Percentiles rank a stretch among this genome's conserved stretches.
Conservation (phyloP, 306 rosid genomes). For the Quercus berberidifolia region DNA sequence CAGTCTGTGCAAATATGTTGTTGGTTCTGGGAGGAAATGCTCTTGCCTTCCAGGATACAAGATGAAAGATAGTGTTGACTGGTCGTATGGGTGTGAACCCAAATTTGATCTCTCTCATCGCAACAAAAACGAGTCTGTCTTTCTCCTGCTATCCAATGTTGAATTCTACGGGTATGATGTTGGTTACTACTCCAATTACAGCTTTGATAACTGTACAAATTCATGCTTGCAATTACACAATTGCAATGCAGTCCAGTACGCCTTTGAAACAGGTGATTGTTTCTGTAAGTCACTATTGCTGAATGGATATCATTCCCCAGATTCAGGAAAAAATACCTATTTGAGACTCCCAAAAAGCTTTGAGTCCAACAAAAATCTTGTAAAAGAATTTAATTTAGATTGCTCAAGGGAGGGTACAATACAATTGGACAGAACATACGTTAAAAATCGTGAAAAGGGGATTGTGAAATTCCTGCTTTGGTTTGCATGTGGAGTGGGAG, state of each 20-base stretch:
- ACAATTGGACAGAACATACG: slow-evolving; percentile 16
- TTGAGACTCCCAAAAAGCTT: slow-evolving; percentile 33
- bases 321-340: slow-evolving; percentile 29
- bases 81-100: slow-evolving; percentile 47
- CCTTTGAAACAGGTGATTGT: neutral
- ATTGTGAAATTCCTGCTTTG: slow-evolving; percentile 26
- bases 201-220: too few species aligned
- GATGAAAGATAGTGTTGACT: neutral
- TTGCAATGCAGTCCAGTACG: slow-evolving; percentile 40
- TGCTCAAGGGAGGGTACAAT: slow-evolving; percentile 7
- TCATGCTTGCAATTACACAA: slow-evolving; percentile 18
- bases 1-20: too few species aligned
- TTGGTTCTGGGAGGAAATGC: too few species aligned
- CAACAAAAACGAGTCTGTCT: slow-evolving; percentile 16
- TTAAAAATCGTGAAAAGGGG: neutral
- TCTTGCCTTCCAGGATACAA: too few species aligned
- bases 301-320: slow-evolving; percentile 35
- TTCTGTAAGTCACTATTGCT: slow-evolving; percentile 38
- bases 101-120: slow-evolving; percentile 23
- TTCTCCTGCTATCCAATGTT: neutral
- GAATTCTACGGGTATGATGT: too few species aligned
- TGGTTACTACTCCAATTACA: too few species aligned
- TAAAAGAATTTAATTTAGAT: neutral
- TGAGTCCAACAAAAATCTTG: neutral
- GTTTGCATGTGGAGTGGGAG: slow-evolving; percentile 51